Base-by-base conservation (phyloP, 2,329 filamentous ascomycete species). In the Knufia petricola region DNA sequence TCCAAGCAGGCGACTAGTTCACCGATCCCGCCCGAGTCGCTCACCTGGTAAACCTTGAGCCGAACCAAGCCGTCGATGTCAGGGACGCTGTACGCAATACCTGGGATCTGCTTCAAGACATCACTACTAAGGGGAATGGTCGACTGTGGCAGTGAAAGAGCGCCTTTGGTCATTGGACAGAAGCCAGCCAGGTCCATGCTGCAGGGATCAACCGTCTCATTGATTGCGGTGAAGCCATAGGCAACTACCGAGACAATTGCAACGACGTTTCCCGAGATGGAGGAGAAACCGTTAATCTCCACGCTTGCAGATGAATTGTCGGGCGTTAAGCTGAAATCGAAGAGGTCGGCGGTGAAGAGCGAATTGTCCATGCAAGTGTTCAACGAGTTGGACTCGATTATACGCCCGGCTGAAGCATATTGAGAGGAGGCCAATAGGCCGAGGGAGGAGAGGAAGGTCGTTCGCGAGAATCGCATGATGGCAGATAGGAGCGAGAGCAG, bases 141-240 rank as follows among this genome's bases (percentile, higher is more conserved):
- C 61, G 87, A 87, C 45, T 78, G 75, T 61, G 94, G 76, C 48
- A 84, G 77, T 4, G 48, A 31, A 62, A 95, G 83, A 59, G 85
- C 82, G 56, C 87, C 88, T 7, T 87, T 79, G 55, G 80, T 84
- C 88, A 95, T 94, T 50, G 89, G 89, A 67, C 90, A 96, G 60
- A 95, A 77, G 64, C 87, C 87, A 52, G 74, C 67, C 53, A 94
- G 73, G 28, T 74, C 64, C 54, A 78, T 73, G 50, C 74, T 70
- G 72, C 90, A 96, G 39, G 90, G 90, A 62, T 95, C 73, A 57
- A 95, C 66, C 3, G 70, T 78, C 57, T 78, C 69, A 54, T 75
- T 76, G 58, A 90, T 68, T 56, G 86, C 79, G 30, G 77, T 71
- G 66, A 84, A 87, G 46, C 90, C 90, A 63, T 95, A 96, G 45